Evolutionary conservation across 805 yeast genomes (phyloP), one percentile per base, ranked within the genome.

Genomic region (Metschnikowia arizonensis): DNA sequence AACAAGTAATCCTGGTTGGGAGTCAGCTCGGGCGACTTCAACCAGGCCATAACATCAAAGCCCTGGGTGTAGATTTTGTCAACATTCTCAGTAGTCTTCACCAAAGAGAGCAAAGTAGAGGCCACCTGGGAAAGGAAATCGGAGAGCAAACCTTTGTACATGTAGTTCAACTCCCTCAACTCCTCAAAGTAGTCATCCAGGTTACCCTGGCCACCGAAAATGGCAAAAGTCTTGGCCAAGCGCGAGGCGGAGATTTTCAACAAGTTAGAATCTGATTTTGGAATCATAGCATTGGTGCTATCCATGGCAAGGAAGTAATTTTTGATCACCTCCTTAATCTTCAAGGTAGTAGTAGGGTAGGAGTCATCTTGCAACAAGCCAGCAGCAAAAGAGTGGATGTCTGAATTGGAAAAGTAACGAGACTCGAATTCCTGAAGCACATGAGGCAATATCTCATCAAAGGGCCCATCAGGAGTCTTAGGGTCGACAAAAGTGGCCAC

Each of bases 141-240:
- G 19, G 76, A 66, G 45, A 89, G 72, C 51, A 91, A 73, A 23
- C 87, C 86, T 54, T 82, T 76, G 74, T 93, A 93, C 48, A 82
- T 76, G 53, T 79, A 72, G 73, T 86, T 84, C 48, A 90, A 65
- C 54, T 88, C 95, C 65, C 96, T 82, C 63, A 93, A 79, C 74
- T 93, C 99, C 64, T 90, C 97, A 58, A 93, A 93, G 74, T 88
- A 93, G 65, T 93, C 97, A 63, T 93, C 98, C 43, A 95, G 83
- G 73, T 88, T 91, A 69, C 99, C 99, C 74, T 93, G 99, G 61
- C 99, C 99, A 64, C 99, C 99, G 60, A 91, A 93, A 56, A 93
- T 82, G 52, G 97, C 96, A 49, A 78, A 81, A 46, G 90, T 67
- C 49, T 76, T 73, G 36, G 90, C 87, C 41, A 76, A 68, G 33